Evolutionary conservation across 768 basidiomycete species (phyloP).

Genomic region (Russula lepida): DNA sequence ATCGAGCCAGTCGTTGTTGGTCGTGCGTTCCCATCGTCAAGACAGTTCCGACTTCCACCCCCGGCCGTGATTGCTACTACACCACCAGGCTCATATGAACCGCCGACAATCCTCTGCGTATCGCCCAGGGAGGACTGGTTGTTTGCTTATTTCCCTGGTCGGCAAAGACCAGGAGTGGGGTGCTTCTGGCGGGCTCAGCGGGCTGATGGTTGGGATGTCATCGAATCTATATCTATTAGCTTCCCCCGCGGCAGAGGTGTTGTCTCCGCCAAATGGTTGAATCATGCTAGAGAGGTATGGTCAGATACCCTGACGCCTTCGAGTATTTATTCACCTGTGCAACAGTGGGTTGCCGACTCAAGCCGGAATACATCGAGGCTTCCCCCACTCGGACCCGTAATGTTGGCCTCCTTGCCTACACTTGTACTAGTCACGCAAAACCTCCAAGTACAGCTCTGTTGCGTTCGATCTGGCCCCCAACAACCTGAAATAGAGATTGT

Average conservation of each 20-base stretch:
- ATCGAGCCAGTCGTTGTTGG: slow-evolving; percentile 51
- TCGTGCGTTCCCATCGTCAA: slow-evolving; percentile 62
- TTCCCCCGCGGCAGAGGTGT: slow-evolving; percentile 46
- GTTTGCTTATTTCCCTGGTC: slow-evolving; percentile 67
- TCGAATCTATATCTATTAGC: slow-evolving; percentile 51
- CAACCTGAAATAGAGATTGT: slow-evolving; percentile 1
- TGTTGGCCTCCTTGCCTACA: slow-evolving; percentile 10
- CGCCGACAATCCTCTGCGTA: slow-evolving; percentile 54
- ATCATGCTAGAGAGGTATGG: slow-evolving; percentile 49
- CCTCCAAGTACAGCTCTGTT: slow-evolving; percentile 13
- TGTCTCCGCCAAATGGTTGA: slow-evolving; percentile 57
- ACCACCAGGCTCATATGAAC: slow-evolving; percentile 43
- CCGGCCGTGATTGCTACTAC: slow-evolving; percentile 42
- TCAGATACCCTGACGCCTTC: neutral
- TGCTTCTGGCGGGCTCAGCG: slow-evolving; percentile 60
- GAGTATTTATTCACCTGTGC: neutral
- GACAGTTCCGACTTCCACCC: slow-evolving; percentile 50
- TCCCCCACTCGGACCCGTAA: slow-evolving; percentile 19
- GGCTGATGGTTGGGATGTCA: slow-evolving; percentile 53
- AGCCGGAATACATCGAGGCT: slow-evolving; percentile 10
- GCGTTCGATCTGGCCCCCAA: neutral
- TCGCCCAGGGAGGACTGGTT: slow-evolving; percentile 54
- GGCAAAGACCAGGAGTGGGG: slow-evolving; percentile 45
- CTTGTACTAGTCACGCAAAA: slow-evolving; percentile 17
- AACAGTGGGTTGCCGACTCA: slow-evolving; percentile 13